A percentile compares a stretch with the other conserved stretches of the same genome.
These are phyloP conservation scores for Cyberlindnera petersonii DNA, from an alignment of 805 yeast genomes.

Conservation along the genomic window DNA sequence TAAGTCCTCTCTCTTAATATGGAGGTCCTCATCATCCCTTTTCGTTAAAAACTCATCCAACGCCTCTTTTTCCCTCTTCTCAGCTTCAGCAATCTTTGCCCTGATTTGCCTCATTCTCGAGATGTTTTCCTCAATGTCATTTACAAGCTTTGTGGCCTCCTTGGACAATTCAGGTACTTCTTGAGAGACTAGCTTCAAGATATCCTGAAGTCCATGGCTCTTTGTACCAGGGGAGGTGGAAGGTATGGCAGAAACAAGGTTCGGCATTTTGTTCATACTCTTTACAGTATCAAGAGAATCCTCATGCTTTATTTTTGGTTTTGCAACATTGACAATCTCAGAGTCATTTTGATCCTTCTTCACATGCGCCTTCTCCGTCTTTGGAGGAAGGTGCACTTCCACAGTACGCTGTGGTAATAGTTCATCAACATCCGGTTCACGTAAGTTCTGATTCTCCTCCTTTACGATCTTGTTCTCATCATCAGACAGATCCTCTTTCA, in stretches of 20 bases:
- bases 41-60: conserved; percentile 1
- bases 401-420: background rate
- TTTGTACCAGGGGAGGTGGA: background rate
- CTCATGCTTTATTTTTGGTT: background rate
- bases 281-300: too few species aligned
- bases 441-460: background rate
- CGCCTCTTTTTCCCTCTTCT: conserved; percentile 3
- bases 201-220: conserved; percentile 5
- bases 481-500: background rate
- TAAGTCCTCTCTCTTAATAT: conserved; percentile 26
- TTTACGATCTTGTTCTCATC: background rate
- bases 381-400: background rate
- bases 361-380: background rate
- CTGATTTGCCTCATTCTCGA: conserved; percentile 10
- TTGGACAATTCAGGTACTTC: conserved; percentile 6
- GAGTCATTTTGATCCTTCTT: background rate
- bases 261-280: too few species aligned
- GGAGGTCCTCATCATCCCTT: background rate
- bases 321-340: conserved; percentile 14
- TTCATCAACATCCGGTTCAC: background rate
- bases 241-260: conserved; percentile 1
- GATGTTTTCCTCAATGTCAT: conserved; percentile 7
- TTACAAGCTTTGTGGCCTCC: conserved; percentile 1
- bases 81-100: conserved; percentile 4
- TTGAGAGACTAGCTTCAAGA: conserved; percentile 12